Conservation (phyloP, 306 rosid genomes). For the Lotus japonicus region DNA sequence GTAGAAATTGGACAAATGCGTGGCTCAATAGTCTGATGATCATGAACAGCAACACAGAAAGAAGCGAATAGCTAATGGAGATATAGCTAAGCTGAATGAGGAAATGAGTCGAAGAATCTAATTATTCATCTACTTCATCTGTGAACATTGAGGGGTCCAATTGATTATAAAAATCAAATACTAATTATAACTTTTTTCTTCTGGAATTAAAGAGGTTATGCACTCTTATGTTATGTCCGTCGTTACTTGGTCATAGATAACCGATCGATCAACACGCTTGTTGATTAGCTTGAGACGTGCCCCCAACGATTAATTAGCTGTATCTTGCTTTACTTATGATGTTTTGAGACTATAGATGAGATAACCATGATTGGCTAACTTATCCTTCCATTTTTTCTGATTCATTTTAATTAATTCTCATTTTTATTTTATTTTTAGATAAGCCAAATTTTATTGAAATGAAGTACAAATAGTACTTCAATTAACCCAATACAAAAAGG, state of each 20-base stretch:
- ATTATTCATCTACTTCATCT: neutral
- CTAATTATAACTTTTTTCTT: neutral
- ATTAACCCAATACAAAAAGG: too few relatives aligned
- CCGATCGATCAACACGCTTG: neutral
- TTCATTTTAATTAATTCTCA: neutral
- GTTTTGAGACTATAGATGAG: neutral
- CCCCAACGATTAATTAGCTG: conserved; percentile 1
- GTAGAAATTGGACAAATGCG: too few relatives aligned
- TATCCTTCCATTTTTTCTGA: neutral
- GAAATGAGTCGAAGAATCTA: neutral
- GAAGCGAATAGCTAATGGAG: neutral
- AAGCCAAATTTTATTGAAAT: too few relatives aligned
- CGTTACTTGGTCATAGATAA: neutral
- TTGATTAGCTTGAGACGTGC: conserved; percentile 18
- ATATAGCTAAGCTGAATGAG: neutral
- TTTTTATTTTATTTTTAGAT: too few relatives aligned
- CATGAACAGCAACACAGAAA: too few relatives aligned
- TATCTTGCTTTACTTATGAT: neutral
- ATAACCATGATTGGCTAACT: neutral
- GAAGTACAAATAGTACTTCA: too few relatives aligned
- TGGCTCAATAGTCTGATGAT: too few relatives aligned
- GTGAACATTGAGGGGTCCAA: neutral
- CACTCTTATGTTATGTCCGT: neutral
- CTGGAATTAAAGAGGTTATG: too few relatives aligned
- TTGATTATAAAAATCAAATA: neutral